A percentile compares a stretch with the other conserved stretches of the same genome.
Conservation (phyloP, 2,329 filamentous ascomycete genomes). For the Pseudocercospora eumusae region DNA sequence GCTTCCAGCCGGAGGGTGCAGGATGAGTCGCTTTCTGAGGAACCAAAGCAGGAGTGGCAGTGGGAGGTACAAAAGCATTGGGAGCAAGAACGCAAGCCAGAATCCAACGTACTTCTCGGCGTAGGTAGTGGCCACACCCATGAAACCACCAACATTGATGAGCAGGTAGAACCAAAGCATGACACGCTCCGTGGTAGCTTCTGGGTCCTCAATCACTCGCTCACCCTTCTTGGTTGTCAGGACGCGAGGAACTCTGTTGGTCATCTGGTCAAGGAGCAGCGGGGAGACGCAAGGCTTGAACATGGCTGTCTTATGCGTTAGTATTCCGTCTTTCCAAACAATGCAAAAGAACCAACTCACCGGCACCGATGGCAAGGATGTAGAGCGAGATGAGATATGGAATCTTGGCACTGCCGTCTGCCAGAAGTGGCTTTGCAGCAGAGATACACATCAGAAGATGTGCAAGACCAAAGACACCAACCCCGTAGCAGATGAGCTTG, state of each 20-base stretch:
- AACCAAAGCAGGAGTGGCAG: conserved; percentile 33
- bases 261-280: conserved; percentile 52
- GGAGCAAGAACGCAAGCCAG: conserved; percentile 63
- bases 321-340: conserved; percentile 36
- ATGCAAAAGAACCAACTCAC: conserved; percentile 55
- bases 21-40: conserved; percentile 34
- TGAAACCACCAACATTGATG: conserved; percentile 61
- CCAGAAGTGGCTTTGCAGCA: conserved; percentile 34
- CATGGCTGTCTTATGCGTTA: conserved; percentile 18
- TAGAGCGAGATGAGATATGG: conserved; percentile 48
- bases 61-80: conserved; percentile 63
- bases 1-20: conserved; percentile 31
- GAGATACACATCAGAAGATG: conserved; percentile 38
- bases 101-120: conserved; percentile 68
- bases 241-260: conserved; percentile 43
- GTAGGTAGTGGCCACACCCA: conserved; percentile 42
- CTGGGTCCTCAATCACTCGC: conserved; percentile 50
- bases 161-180: conserved; percentile 68
- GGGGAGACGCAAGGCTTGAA: conserved; percentile 75
- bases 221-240: conserved; percentile 46
- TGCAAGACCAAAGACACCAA: conserved; percentile 44
- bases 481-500: conserved; percentile 44
- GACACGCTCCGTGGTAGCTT: conserved; percentile 49
- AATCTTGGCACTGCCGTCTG: conserved; percentile 40
- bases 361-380: conserved; percentile 43